A percentile compares a stretch with the other conserved stretches of the same genome.
Evolutionary conservation across 768 basidiomycete genomes (phyloP).

Genomic region (Pulveroboletus sp.): DNA sequence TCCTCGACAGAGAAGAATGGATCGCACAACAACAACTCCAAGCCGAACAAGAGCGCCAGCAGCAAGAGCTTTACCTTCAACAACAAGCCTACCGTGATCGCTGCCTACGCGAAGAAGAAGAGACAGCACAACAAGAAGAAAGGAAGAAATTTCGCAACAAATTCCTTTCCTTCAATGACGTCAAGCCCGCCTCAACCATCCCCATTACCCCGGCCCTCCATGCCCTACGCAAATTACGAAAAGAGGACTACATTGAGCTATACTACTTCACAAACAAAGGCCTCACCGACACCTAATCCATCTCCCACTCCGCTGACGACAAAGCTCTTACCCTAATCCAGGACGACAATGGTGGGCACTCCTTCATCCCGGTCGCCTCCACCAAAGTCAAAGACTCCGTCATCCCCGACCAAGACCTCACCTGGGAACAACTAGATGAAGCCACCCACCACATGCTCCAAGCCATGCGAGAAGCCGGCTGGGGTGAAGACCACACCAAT

Average conservation of each 20-base stretch:
- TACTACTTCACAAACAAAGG: background rate
- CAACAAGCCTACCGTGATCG: too few relatives aligned
- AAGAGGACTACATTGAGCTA: background rate
- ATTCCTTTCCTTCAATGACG: too few relatives aligned
- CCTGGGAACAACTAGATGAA: background rate
- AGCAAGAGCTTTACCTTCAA: too few relatives aligned
- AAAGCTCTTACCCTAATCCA: background rate
- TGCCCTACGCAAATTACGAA: background rate
- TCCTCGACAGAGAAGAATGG: too few relatives aligned
- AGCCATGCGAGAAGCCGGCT: background rate
- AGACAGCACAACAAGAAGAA: too few relatives aligned
- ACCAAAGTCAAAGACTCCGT: background rate
- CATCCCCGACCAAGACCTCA: background rate
- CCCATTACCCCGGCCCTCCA: background rate
- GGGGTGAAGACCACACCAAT: background rate
- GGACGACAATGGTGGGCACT: background rate
- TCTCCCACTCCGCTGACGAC: background rate
- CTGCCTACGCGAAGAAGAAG: too few relatives aligned
- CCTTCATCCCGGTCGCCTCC: background rate
- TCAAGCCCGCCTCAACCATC: too few relatives aligned
- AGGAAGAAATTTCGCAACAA: too few relatives aligned
- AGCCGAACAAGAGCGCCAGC: too few relatives aligned
- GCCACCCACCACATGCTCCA: too few relatives aligned
- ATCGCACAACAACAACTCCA: too few relatives aligned
- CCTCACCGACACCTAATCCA: background rate